Conservation (phyloP, 2,329 filamentous ascomycete genomes). For the Trichophyton verrucosum region DNA sequence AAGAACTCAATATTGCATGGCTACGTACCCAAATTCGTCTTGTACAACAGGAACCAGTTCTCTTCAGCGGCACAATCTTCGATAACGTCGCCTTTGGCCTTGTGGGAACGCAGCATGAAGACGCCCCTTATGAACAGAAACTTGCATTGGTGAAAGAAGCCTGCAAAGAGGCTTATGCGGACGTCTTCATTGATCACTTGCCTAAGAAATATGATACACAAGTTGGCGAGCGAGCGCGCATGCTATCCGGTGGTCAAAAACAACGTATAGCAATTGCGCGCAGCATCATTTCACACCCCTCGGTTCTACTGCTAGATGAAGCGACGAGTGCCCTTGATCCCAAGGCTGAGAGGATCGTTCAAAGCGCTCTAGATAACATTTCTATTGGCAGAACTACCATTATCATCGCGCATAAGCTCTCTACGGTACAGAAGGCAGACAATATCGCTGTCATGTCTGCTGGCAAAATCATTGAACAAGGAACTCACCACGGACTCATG, state of each 20-base stretch:
- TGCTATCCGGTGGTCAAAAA: constrained; percentile 20
- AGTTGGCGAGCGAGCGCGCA: constrained; percentile 45
- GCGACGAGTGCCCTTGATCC: constrained; percentile 21
- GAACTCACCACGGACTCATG: constrained; percentile 18
- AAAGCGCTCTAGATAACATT: constrained; percentile 16
- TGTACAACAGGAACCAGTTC: constrained; percentile 73
- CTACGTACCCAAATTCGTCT: constrained; percentile 65
- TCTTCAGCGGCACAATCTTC: constrained; percentile 72
- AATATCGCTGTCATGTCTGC: constrained; percentile 20
- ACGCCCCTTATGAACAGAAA: constrained; percentile 8
- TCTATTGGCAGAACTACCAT: constrained; percentile 16
- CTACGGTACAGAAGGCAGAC: constrained; percentile 20
- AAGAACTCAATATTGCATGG: constrained; percentile 65
- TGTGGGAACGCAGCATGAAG: constrained; percentile 35
- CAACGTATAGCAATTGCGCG: constrained; percentile 69
- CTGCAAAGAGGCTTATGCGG: constrained; percentile 47
- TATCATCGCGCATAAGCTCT: constrained; percentile 21
- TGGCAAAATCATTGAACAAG: constrained; percentile 19
- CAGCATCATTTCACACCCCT: constrained; percentile 69
- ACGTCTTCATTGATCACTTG: constrained; percentile 42
- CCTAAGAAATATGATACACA: constrained; percentile 40
- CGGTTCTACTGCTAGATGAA: constrained; percentile 46
- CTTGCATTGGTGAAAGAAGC: constrained; percentile 24
- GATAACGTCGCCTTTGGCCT: constrained; percentile 57
- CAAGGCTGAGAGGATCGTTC: constrained; percentile 17